Conservation (phyloP, 495 filamentous ascomycete species). For the Pyrenula massariospora region DNA sequence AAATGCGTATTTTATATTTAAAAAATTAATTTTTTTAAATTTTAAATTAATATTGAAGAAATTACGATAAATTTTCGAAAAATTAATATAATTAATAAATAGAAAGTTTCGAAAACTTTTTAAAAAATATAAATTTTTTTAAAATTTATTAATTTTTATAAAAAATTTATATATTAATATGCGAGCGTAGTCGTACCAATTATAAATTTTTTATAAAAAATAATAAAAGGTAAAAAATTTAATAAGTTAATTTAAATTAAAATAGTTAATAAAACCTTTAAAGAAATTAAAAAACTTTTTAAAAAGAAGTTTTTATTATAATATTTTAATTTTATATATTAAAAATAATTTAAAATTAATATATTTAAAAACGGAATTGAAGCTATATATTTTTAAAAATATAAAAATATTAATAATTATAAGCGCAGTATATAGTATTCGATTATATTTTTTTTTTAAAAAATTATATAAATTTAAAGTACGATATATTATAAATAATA, state of each 20-base stretch:
- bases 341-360: constrained; percentile 2
- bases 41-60: neutral
- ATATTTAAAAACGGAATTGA: no score
- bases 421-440: neutral
- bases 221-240: neutral
- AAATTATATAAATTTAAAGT: neutral
- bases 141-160: constrained; percentile 3
- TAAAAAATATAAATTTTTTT: neutral
- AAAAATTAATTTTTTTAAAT: constrained; percentile 4
- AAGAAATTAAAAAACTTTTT: neutral
- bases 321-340: neutral
- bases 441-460: neutral
- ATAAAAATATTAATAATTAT: no score
- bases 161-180: constrained; percentile 1
- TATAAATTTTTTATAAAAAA: neutral
- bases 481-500: neutral
- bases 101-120: neutral
- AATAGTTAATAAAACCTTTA: neutral
- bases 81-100: neutral
- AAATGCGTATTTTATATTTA: no score
- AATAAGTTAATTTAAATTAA: neutral
- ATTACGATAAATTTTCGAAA: neutral
- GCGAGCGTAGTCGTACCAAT: neutral
- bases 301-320: constrained; percentile 1
- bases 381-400: no score